These are phyloP conservation scores for Cystoderma amianthinum DNA, from an alignment of 768 basidiomycete genomes.

Conservation along the genomic window DNA sequence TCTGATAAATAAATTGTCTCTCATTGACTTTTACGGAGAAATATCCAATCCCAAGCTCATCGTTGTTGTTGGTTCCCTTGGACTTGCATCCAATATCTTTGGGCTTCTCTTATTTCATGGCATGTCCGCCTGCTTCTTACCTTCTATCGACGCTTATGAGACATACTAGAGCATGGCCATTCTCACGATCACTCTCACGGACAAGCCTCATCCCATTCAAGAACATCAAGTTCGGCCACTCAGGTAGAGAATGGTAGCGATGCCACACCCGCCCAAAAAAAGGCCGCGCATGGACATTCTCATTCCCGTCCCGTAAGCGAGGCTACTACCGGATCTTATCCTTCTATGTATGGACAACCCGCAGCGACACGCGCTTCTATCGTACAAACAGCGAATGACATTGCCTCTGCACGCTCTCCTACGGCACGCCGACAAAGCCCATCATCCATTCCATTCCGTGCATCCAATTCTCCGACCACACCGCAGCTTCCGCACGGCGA, in stretches of 20 bases:
- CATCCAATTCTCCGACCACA: slow-evolving; percentile 18
- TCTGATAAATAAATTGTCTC: too few species aligned
- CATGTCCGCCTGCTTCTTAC: too few species aligned
- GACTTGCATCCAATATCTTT: slow-evolving; percentile 86
- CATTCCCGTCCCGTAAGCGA: slow-evolving; percentile 14
- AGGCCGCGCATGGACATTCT: too few species aligned
- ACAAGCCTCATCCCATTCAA: too few species aligned
- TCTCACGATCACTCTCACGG: slow-evolving; percentile 49
- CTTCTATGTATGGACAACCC: slow-evolving; percentile 69
- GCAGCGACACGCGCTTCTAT: slow-evolving; percentile 66
- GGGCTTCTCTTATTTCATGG: slow-evolving; percentile 96
- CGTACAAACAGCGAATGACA: slow-evolving; percentile 80
- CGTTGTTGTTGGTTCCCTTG: slow-evolving; percentile 85
- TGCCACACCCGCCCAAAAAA: too few species aligned
- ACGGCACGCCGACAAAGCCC: slow-evolving; percentile 16
- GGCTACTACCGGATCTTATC: slow-evolving; percentile 32
- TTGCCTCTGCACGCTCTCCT: slow-evolving; percentile 48
- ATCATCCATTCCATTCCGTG: slow-evolving; percentile 5
- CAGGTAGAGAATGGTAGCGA: too few species aligned
- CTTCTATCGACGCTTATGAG: too few species aligned
- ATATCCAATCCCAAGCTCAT: slow-evolving; percentile 85
- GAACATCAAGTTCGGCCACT: too few species aligned
- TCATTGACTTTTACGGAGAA: too few species aligned
- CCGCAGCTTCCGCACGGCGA: slow-evolving; percentile 12
- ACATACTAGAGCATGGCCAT: slow-evolving; percentile 68